These are phyloP conservation scores for Acidiella bohemica DNA, from an alignment of 495 filamentous ascomycete genomes.

Conservation along the genomic window DNA sequence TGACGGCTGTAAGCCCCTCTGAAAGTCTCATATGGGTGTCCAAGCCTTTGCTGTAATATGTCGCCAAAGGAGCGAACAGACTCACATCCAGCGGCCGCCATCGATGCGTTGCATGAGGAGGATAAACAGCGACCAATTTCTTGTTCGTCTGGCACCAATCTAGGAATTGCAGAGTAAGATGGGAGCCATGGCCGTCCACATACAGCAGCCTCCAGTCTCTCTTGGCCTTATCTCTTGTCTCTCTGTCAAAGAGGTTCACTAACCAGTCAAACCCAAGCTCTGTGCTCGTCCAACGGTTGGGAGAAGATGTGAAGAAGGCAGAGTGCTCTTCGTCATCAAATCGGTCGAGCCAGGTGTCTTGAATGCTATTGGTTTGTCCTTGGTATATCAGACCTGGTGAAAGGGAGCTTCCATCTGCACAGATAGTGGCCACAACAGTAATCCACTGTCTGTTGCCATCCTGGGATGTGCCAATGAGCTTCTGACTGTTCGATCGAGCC, in stretches of 20 bases:
- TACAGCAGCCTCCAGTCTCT: not conserved
- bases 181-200: conserved; percentile 4
- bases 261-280: conserved; percentile 7
- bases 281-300: conserved; percentile 5
- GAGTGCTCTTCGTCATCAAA: not conserved
- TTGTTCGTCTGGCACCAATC: not conserved
- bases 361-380: not conserved
- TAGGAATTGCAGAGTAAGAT: conserved; percentile 1
- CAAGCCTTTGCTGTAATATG: not conserved
- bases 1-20: not conserved
- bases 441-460: conserved; percentile 2
- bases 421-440: conserved; percentile 1
- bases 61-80: conserved; percentile 4
- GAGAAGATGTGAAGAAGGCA: not conserved
- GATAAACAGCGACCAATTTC: not conserved
- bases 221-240: conserved; percentile 1
- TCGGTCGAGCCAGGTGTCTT: conserved; percentile 1
- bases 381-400: conserved; percentile 5
- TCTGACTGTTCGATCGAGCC: not conserved
- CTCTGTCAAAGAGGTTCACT: not conserved
- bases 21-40: not conserved
- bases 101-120: conserved; percentile 6
- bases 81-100: conserved; percentile 5
- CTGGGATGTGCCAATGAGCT: not conserved
- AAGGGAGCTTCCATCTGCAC: conserved; percentile 1